phyloP scores from a whole-genome alignment of 31 red algal genomes.

The Asparagopsis taxiformis region DNA sequence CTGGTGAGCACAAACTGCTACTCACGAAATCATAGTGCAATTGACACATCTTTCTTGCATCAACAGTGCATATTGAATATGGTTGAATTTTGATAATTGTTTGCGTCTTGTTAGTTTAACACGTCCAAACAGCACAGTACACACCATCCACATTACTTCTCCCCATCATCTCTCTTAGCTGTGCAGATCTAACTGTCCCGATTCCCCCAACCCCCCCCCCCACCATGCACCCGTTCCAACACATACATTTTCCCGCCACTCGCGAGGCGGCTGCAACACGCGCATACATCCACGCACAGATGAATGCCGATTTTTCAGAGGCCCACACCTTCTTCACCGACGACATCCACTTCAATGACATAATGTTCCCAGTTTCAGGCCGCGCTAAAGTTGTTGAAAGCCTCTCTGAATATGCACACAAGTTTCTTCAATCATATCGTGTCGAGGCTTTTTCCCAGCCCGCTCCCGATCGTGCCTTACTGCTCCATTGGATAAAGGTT shows the following conservation, averaged over 20 bases:
- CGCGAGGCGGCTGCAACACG: background rate
- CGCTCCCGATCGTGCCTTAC: background rate
- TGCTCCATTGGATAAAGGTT: background rate
- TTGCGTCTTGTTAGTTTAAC: no score
- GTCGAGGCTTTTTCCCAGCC: background rate
- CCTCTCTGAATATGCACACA: background rate
- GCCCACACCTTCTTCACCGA: background rate
- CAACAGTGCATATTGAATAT: no score
- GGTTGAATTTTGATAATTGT: no score
- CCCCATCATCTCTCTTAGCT: no score
- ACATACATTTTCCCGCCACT: background rate
- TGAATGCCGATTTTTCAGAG: background rate
- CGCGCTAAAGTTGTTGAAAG: background rate
- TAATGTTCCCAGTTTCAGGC: background rate
- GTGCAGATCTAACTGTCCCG: no score
- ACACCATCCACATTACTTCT: no score
- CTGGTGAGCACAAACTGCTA: no score
- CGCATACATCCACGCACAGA: background rate
- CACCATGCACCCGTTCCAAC: no score
- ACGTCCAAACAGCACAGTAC: no score
- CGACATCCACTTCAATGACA: background rate
- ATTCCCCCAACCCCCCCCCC: no score
- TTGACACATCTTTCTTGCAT: no score
- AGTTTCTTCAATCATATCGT: background rate
- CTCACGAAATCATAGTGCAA: no score